Conservation (phyloP, 208 protist species). For the Leishmania tarentolae region DNA sequence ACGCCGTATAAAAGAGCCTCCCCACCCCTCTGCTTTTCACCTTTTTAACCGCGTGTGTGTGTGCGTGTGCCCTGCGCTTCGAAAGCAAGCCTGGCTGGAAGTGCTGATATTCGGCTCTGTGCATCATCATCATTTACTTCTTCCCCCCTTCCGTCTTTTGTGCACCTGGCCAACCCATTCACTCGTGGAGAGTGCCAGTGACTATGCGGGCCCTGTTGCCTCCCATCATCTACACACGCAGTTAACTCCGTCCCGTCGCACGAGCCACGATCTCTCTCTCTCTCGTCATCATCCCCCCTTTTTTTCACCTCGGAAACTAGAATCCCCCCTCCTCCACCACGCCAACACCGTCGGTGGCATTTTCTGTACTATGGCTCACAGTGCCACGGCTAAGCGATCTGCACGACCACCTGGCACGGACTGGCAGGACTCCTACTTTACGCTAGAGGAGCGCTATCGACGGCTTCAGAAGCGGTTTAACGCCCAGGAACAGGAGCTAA, state of each 20-base stretch:
- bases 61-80: neutral
- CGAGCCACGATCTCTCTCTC: neutral
- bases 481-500: conserved; percentile 77
- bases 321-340: neutral
- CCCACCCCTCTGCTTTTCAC: neutral
- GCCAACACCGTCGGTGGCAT: neutral
- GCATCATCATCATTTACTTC: conserved; percentile 3
- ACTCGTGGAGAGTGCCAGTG: neutral
- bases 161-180: neutral
- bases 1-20: neutral
- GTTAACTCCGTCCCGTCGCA: neutral
- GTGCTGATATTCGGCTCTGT: conserved; percentile 1
- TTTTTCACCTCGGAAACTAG: neutral
- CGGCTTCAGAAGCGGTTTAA: conserved; percentile 74
- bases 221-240: neutral
- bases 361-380: conserved; percentile 10
- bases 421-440: conserved; percentile 86
- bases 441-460: conserved; percentile 78
- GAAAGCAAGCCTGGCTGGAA: neutral
- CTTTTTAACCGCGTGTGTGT: neutral
- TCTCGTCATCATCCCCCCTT: too few relatives aligned
- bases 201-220: neutral
- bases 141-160: neutral
- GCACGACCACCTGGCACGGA: conserved; percentile 57
- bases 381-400: conserved; percentile 3